Conservation (phyloP, 805 yeast species). For the Sungouiozyma ichnusensis region DNA sequence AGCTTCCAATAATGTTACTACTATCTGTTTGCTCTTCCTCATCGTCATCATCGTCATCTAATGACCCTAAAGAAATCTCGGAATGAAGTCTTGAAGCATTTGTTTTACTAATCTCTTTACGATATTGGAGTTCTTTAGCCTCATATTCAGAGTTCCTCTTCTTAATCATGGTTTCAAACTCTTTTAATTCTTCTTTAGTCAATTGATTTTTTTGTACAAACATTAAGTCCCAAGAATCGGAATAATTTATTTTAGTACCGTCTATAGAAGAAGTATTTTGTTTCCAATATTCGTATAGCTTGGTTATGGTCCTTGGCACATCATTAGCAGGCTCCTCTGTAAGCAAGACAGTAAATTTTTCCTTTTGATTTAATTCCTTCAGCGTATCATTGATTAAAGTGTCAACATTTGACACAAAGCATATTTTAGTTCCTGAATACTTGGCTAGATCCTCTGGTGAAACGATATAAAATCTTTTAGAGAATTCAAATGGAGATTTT, state of each 20-base stretch:
- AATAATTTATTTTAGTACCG: slow-evolving; percentile 49
- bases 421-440: slow-evolving; percentile 62
- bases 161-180: slow-evolving; percentile 38
- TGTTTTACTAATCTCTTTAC: slow-evolving; percentile 23
- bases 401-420: slow-evolving; percentile 66
- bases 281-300: slow-evolving; percentile 37
- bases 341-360: slow-evolving; percentile 58
- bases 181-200: slow-evolving; percentile 39
- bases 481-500: slow-evolving; percentile 64
- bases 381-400: slow-evolving; percentile 44
- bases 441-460: slow-evolving; percentile 45
- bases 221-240: slow-evolving; percentile 31
- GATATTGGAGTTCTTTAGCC: slow-evolving; percentile 26
- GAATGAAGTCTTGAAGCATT: slow-evolving; percentile 1
- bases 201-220: slow-evolving; percentile 39
- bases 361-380: slow-evolving; percentile 48
- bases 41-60: slow-evolving; percentile 11
- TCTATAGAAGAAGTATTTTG: slow-evolving; percentile 37
- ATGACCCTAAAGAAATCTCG: background rate
- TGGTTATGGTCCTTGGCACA: slow-evolving; percentile 4
- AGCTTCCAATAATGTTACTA: slow-evolving; percentile 19
- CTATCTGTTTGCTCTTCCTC: slow-evolving; percentile 26
- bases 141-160: slow-evolving; percentile 34
- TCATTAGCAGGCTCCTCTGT: slow-evolving; percentile 29
- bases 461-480: slow-evolving; percentile 47